Base-by-base conservation (phyloP, 2,329 filamentous ascomycete genomes). In the Paraconiothyrium brasiliense region DNA sequence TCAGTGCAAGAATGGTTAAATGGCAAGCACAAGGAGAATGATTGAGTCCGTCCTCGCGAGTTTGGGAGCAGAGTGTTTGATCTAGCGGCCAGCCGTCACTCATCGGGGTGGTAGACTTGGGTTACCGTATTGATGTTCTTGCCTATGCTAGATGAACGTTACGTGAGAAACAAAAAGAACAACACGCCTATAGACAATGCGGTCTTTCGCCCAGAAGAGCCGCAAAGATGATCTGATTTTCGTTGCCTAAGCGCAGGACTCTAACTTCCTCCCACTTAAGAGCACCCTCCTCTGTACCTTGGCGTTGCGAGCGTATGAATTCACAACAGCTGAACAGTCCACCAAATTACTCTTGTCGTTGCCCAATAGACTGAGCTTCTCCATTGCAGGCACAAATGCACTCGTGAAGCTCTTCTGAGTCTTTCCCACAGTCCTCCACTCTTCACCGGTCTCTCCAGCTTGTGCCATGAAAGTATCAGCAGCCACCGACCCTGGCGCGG, bases 311-410 rank as follows among this genome's bases (percentile, higher is more conserved):
- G 48, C 48, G 30, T 54, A 57, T 20, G 30, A 39, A 3, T 32
- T 43, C 3, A 64, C 16, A 2, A 61, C 46, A 14, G 32, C 41
- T 13, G 61, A 58, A 52, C 61, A 61, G 52, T 64, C 58, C 1
- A 41, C 39, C 44, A 64, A 16, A 14, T 32, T 20, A 27, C 20
- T 32, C 30, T 55, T 58, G 39, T 59, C 27, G 30, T 56, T 55
- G 2, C 61, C 61, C 49, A 64, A 41, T 43, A 61, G 32, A 41
- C 58, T 54, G 34, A 64, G 27, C 44, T 56, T 58, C 22, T 64
- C 58, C 61, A 60, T 61, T 8, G 65, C 67, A 22, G 49, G 49
- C 14, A 67, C 54, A 54, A 65, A 69, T n/a, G 64, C 60, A 30
- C 20, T 14, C 14, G 39, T 34, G 22, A 65, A 65, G 14, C 27